Evolutionary conservation across 257 asterid genomes (phyloP), one percentile per base, ranked within the genome.

Genomic region (Osmanthus fragrans): DNA sequence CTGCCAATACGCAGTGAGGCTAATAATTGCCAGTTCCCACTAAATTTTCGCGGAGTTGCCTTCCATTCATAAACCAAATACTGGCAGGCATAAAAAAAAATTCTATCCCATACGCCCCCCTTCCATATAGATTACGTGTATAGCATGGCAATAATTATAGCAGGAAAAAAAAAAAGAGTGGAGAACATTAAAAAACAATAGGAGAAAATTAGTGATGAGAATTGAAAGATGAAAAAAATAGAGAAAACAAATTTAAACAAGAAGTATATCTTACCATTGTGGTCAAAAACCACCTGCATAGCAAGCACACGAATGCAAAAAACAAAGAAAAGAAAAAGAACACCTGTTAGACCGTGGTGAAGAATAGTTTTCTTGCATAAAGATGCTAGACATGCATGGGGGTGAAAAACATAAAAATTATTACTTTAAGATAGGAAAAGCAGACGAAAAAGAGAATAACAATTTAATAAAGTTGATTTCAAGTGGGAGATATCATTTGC

Each of bases 271-370:
- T 87, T 87, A 95, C 99, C 99, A 79, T 90, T 94, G 85, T 95
- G 91, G 81, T 93, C 99, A 79, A 95, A 95, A 82, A 93, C 97
- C 80, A 95, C 97, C 98, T 95, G 96, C 73, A 76, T 72, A 77
- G 70, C 76, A 76, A 37, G 33, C 42, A 42, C 45, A 66, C 0
- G 68, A 77, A 71, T 63, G 77, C 74, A 47, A 83, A 63, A 78
- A 70, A 68, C 71, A 73, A 76, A 80, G 71, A 76, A 23, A 73
- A 70, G 70, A 37, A 74, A 37, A 37, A 8, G 15, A 39, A 9
- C 49, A 54, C 49, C 82, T 34, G 82, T 89, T 71, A 90, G 84
- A 84, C 73, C 72, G 63, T 18, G 51, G 19, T 54, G 71, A 39
- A 73, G 69, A 25, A 69, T 79, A 68, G 65, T 23, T 60, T 36